Base-by-base conservation (phyloP, 225 moss, liverwort and hornwort genomes). In the Bryum argenteum region DNA sequence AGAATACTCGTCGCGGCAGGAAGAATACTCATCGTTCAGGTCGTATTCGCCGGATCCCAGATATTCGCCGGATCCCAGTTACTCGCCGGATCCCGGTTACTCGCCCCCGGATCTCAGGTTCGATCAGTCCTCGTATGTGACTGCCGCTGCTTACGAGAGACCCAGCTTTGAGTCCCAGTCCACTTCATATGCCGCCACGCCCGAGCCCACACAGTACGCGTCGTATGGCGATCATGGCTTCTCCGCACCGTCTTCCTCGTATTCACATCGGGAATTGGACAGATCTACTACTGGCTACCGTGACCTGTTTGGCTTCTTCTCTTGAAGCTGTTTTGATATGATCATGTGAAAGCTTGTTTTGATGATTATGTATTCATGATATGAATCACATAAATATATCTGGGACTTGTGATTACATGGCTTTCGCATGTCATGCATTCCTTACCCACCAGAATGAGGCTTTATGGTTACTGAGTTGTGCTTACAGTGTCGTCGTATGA, bases 271-370 rank as follows among this genome's bases (percentile, higher is more conserved):
- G 26, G 41, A 37, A n/a, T n/a, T 39, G 0, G 44, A 77, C 21
- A 38, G 68, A 11, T 63, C 54, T 10, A 47, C 52, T 1, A 39
- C 45, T 4, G 45, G 16, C 11, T 64, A 45, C 79, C 55, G 50
- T 15, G 79, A 74, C 51, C 33, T 64, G 0, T 79, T 79, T 48
- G 74, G 74, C 26, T 53, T 79, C 55, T 79, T 79, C 72, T 59
- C 79, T 21, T 79, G 42, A 74, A 65, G 33, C 33, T 33, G 33
- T 5, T 33, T 5, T 33, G 33, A 33, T 33, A 33, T 6, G 33
- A 48, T 4, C 48, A 17, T 40, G 0, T 28, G 2, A 8, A 23
- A 13, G n/a, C 22, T 11, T 7, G 22, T 14, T 14, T 63, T 65
- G 24, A 21, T 57, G 8, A 37, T 61, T 11, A 15, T 61, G 19